phyloP scores from a whole-genome alignment of 345 rosid species.

The Aquilaria sinensis region DNA sequence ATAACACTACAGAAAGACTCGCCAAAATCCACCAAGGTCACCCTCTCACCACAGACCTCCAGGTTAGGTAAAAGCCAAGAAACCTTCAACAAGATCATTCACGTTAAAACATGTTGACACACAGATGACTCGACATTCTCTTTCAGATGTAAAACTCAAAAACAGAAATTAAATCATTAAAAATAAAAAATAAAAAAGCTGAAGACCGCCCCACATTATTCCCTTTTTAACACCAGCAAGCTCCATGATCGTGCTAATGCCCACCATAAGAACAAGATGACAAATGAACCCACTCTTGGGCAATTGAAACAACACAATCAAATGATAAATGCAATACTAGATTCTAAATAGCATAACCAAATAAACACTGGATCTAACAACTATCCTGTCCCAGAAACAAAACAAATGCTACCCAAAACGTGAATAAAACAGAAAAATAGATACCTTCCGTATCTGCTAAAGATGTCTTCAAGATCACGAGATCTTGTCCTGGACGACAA shows the following conservation, averaged over 20 bases:
- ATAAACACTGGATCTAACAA: neutral
- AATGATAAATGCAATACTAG: too few relatives aligned
- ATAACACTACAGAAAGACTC: slow-evolving; percentile 70
- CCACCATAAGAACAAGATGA: neutral
- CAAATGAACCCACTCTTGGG: neutral
- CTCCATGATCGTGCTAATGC: slow-evolving; percentile 7
- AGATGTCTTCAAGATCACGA: slow-evolving; percentile 65
- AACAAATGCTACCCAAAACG: neutral
- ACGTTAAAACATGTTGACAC: slow-evolving; percentile 54
- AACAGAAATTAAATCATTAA: slow-evolving; percentile 19
- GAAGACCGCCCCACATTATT: slow-evolving; percentile 11
- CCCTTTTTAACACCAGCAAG: slow-evolving; percentile 12
- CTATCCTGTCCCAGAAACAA: neutral
- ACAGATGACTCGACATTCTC: slow-evolving; percentile 40
- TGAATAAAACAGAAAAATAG: neutral
- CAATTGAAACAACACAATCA: neutral
- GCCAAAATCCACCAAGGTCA: slow-evolving; percentile 88
- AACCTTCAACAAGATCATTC: slow-evolving; percentile 96
- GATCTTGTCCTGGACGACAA: slow-evolving; percentile 58
- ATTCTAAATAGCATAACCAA: neutral
- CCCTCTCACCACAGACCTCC: slow-evolving; percentile 87
- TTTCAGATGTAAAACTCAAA: slow-evolving; percentile 31
- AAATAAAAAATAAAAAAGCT: slow-evolving; percentile 7
- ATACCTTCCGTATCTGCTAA: slow-evolving; percentile 80
- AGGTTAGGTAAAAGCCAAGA: slow-evolving; percentile 75